Evolutionary conservation across 2,329 filamentous ascomycete species (phyloP).

Genomic region (Ceratocystiopsis brevicomis): DNA sequence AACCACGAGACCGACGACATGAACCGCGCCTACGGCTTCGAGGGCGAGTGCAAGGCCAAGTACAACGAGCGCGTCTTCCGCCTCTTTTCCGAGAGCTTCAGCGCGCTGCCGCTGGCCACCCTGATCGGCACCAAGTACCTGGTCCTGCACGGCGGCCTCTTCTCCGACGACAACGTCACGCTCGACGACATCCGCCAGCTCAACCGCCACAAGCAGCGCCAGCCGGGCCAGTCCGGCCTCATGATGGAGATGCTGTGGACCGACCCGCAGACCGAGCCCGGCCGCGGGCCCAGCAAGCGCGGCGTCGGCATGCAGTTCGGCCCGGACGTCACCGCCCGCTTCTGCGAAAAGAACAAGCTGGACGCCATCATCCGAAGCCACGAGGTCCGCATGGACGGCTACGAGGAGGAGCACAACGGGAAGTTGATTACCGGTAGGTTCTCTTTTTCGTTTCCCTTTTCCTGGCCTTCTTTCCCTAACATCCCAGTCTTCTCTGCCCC

Average conservation of each 20-base stretch:
- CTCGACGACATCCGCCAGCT: constrained; percentile 65
- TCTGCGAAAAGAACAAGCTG: constrained; percentile 90
- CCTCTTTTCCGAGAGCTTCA: constrained; percentile 95
- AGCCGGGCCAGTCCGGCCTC: constrained; percentile 65
- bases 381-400: constrained; percentile 98
- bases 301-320: constrained; percentile 95
- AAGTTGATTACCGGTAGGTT: constrained; percentile 72
- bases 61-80: constrained; percentile 93
- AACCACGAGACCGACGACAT: constrained; percentile 99
- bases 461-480: not conserved
- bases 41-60: constrained; percentile 95
- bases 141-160: constrained; percentile 82
- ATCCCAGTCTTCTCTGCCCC: constrained; percentile 77
- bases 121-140: constrained; percentile 82
- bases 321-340: constrained; percentile 85
- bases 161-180: constrained; percentile 85
- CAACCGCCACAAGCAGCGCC: constrained; percentile 23
- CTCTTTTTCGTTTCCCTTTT: not conserved
- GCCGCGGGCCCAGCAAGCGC: constrained; percentile 85
- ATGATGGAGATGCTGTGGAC: constrained; percentile 99
- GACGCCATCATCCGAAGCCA: constrained; percentile 93
- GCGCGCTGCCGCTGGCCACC: constrained; percentile 76
- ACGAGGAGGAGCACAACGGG: constrained; percentile 91
- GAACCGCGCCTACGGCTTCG: constrained; percentile 96
- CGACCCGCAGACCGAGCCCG: constrained; percentile 71